Evolutionary conservation across 2,329 filamentous ascomycete species (phyloP).

Genomic region (Xylaria sp.): DNA sequence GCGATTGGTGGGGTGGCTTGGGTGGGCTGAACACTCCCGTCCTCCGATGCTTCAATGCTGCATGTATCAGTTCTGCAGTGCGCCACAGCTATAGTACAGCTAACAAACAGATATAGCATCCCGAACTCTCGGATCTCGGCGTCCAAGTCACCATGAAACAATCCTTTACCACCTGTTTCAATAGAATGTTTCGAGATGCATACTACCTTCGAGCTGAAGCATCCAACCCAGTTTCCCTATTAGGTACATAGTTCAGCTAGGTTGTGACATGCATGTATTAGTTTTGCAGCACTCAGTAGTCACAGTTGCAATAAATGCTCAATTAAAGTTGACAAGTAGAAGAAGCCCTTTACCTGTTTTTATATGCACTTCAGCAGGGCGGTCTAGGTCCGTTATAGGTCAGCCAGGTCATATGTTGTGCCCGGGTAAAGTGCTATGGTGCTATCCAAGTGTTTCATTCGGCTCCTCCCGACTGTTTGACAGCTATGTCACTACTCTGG

Average conservation of each 20-base stretch:
- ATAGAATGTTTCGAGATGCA: constrained; percentile 33
- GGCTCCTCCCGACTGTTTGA: constrained; percentile 17
- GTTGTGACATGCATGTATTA: constrained; percentile 16
- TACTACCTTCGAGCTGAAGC: background rate
- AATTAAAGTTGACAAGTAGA: background rate
- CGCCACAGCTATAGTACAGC: background rate
- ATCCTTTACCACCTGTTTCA: constrained; percentile 26
- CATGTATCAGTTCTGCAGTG: constrained; percentile 5
- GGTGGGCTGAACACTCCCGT: background rate
- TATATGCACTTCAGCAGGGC: background rate
- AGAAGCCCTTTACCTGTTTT: background rate
- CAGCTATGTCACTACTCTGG: background rate
- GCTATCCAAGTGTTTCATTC: constrained; percentile 14
- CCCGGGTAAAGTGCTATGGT: constrained; percentile 24
- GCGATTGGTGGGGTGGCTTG: constrained; percentile 6
- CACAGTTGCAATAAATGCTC: background rate
- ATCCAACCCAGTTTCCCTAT: background rate
- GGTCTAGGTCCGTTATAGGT: background rate
- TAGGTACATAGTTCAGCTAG: background rate
- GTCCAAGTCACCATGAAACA: constrained; percentile 29
- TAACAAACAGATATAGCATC: background rate
- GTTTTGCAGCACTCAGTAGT: background rate
- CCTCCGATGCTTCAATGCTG: too few species aligned
- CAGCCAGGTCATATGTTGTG: background rate
- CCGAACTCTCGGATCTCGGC: constrained; percentile 30